Evolutionary conservation across 306 rosid genomes (phyloP).

Genomic region (Sicyos edulis): DNA sequence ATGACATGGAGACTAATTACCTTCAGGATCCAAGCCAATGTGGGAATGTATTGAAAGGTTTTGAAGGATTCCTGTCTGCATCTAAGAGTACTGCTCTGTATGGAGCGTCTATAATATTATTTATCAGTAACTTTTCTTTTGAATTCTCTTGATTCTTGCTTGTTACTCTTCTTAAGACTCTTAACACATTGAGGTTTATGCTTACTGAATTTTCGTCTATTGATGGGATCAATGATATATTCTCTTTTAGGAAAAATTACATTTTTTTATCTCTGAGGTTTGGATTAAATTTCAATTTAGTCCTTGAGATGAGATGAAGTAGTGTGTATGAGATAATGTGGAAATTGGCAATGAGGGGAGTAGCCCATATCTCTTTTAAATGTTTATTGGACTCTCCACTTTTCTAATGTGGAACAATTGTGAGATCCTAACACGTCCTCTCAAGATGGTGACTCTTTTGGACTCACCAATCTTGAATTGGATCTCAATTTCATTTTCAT

Average conservation of each 20-base stretch:
- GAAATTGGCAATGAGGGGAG: too few species aligned
- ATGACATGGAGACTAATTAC: slow-evolving; percentile 95
- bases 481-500: too few species aligned
- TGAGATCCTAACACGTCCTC: too few species aligned
- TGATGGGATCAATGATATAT: neutral
- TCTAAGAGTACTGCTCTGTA: slow-evolving; percentile 93
- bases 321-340: too few species aligned
- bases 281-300: too few species aligned
- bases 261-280: neutral
- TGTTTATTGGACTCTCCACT: too few species aligned
- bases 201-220: neutral
- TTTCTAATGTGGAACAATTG: too few species aligned
- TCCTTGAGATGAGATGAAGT: too few species aligned
- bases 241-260: neutral
- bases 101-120: slow-evolving; percentile 31
- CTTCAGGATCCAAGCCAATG: slow-evolving; percentile 97
- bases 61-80: slow-evolving; percentile 90
- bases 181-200: neutral
- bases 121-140: neutral
- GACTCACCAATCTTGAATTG: too few species aligned
- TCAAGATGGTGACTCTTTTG: too few species aligned
- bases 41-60: slow-evolving; percentile 97
- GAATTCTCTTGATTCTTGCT: slow-evolving; percentile 5
- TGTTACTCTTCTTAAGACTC: neutral
- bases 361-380: too few species aligned